Evolutionary conservation across 352 stramenopile species (phyloP), one percentile per base, ranked within the genome.

Genomic region (Phytophthora citricola): DNA sequence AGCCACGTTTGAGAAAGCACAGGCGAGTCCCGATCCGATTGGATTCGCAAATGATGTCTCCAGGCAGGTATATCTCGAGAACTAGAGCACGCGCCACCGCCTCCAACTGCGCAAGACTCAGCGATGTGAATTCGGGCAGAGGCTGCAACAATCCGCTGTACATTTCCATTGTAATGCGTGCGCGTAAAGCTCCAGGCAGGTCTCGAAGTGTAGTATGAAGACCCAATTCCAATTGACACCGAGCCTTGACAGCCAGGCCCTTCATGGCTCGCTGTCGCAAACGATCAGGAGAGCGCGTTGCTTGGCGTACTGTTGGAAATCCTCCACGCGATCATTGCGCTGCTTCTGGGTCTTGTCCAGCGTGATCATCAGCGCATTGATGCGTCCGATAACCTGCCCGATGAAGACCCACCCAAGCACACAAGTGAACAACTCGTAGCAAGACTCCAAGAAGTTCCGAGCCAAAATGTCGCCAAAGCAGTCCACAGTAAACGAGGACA

Each of bases 391-490:
- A 11, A 91, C 79, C 47, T 93, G 84, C 0, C 82, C 84, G 45
- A 93, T 79, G 58, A 93, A 93, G 36, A 93, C 75, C 84, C 84
- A 93, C 1, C 84, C 84, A 10, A 93, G 66, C 5, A 89, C 74
- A 67, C 84, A 93, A 4, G 79, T 90, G 39, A 82, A 85, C 17
- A 80, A 71, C 4, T 79, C 81, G 41, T 77, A 93, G 24, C 78
- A 68, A 0, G 76, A 79, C 55, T 93, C 84, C 1, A 90, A 64
- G 38, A 87, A 75, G 38, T 93, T 93, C 4, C 75, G 67, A 4
- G 84, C 80, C 7, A 83, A 45, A 31, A 93, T 85, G 29, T 93
- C 84, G 1, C 84, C 84, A 43, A 93, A 93, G 52, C 84, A 93
- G 41, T 89, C 84, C 22, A 91, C 84, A 9, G 84, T 93, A 47